phyloP scores from a whole-genome alignment of 805 yeast species.

The Myxozyma mucilagina region DNA sequence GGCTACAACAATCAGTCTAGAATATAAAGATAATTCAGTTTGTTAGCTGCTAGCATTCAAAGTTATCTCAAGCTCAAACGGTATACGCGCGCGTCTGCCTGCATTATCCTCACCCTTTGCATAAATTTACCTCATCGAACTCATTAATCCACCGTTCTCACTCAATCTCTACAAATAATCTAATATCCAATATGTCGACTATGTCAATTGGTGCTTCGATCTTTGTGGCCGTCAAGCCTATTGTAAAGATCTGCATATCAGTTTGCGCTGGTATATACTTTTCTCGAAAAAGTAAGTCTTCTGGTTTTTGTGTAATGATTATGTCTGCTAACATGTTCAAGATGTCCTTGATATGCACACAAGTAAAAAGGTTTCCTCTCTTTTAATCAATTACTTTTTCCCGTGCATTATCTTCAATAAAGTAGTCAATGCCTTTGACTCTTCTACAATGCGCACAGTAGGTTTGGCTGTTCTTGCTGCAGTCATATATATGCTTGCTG shows the following conservation, averaged over 20 bases:
- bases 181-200: not conserved
- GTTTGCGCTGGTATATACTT: conserved; percentile 65
- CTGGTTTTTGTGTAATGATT: conserved; percentile 35
- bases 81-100: too few relatives aligned
- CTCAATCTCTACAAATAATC: not conserved
- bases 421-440: conserved; percentile 63
- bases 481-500: conserved; percentile 48
- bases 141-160: not conserved
- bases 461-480: conserved; percentile 63
- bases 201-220: conserved; percentile 61
- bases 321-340: not conserved
- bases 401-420: conserved; percentile 78
- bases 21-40: too few relatives aligned
- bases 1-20: too few relatives aligned
- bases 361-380: conserved; percentile 66
- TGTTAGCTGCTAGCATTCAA: too few relatives aligned
- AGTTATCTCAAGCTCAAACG: too few relatives aligned
- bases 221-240: conserved; percentile 81
- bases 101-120: too few relatives aligned
- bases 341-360: conserved; percentile 28
- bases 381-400: conserved; percentile 65
- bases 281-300: conserved; percentile 56
- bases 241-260: conserved; percentile 75
- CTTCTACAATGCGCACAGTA: conserved; percentile 65
- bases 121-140: too few relatives aligned